phyloP scores from a whole-genome alignment of 257 asterid species.

The Rubia yunnanensis region DNA sequence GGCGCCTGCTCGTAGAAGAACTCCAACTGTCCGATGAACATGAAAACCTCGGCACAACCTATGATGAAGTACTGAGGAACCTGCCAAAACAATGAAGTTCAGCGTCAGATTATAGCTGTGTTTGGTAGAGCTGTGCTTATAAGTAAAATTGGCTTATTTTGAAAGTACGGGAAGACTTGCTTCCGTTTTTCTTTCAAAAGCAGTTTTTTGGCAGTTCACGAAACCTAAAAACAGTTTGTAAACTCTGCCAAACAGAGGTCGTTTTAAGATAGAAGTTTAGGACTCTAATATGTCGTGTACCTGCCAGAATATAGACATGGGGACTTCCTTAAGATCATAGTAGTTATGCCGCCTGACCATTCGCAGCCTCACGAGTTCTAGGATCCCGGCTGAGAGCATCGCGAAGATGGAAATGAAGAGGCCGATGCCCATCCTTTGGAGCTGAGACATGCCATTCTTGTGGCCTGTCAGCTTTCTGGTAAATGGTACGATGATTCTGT shows the following conservation, averaged over 20 bases:
- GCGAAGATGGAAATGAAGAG: conserved; percentile 57
- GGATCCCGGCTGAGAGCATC: conserved; percentile 51
- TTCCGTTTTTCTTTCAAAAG: no score
- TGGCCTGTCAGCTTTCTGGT: conserved; percentile 59
- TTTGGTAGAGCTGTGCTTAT: no score
- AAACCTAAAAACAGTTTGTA: no score
- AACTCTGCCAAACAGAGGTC: no score
- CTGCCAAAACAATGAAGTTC: conserved; percentile 35
- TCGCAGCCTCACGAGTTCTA: conserved; percentile 44
- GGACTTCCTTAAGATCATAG: conserved; percentile 25
- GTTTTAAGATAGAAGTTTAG: no score
- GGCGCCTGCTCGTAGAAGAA: conserved; percentile 81
- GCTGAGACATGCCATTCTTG: conserved; percentile 53
- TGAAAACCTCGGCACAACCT: conserved; percentile 74
- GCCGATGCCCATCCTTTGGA: conserved; percentile 57
- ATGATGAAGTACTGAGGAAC: conserved; percentile 62
- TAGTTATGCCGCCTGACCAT: conserved; percentile 36
- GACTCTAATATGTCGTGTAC: no score
- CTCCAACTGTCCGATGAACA: conserved; percentile 60
- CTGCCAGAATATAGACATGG: conserved; percentile 67
- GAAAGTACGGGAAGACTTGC: no score
- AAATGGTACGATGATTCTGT: conserved; percentile 39
- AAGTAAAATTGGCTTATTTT: no score
- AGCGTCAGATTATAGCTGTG: no score
- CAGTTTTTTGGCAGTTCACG: no score